A percentile compares a stretch with the other conserved stretches of the same genome.
Conservation (phyloP, 257 asterid species). For the Pogostemon cablin region DNA sequence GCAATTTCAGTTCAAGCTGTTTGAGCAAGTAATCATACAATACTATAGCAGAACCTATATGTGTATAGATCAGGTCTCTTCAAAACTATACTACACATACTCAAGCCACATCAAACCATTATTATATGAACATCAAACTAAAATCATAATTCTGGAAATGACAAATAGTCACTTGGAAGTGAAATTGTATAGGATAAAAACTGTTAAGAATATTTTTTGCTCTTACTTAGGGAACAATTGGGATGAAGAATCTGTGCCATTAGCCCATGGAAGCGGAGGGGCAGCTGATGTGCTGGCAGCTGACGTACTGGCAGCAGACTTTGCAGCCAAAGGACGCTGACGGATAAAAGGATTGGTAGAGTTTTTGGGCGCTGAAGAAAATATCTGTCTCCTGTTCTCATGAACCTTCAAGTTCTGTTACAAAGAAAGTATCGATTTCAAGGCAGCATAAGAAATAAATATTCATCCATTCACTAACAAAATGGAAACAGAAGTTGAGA, state of each 20-base stretch:
- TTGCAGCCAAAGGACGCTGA: slow-evolving; percentile 71
- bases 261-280: slow-evolving; percentile 82
- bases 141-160: not conserved
- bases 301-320: slow-evolving; percentile 49
- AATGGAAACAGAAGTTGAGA: not conserved
- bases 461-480: slow-evolving; percentile 25
- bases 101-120: slow-evolving; percentile 5
- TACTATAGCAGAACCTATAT: not conserved
- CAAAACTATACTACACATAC: slow-evolving; percentile 5
- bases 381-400: slow-evolving; percentile 71
- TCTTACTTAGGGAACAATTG: slow-evolving; percentile 58
- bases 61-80: not conserved
- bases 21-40: not conserved
- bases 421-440: slow-evolving; percentile 11
- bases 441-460: not conserved
- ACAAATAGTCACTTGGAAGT: slow-evolving; percentile 1
- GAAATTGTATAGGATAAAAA: slow-evolving; percentile 14
- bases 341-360: slow-evolving; percentile 73
- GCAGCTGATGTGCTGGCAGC: slow-evolving; percentile 48
- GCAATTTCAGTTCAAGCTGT: not conserved
- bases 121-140: slow-evolving; percentile 17
- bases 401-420: slow-evolving; percentile 78
- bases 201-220: not conserved
- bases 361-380: slow-evolving; percentile 62
- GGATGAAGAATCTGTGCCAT: slow-evolving; percentile 56